Percentiles rank a stretch among this genome's conserved stretches.
phyloP scores from a whole-genome alignment of 148 eudicot species.

The Rhododendron mucronatum region DNA sequence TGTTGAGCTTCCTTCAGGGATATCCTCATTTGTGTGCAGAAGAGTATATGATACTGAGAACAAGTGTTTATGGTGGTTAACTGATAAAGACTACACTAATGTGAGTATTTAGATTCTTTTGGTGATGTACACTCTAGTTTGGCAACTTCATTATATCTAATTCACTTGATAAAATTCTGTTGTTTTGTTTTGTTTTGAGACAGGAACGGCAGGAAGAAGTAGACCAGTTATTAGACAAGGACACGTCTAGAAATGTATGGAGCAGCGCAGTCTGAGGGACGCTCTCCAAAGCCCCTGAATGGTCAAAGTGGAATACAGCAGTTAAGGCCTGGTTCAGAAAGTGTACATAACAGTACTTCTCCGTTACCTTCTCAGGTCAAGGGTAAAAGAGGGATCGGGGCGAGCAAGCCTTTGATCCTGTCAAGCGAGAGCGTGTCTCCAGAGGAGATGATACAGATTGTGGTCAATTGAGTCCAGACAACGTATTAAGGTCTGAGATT shows the following conservation, averaged over 20 bases:
- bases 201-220: constrained; percentile 95
- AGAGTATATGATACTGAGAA: constrained; percentile 69
- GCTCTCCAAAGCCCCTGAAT: constrained; percentile 69
- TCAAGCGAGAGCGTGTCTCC: constrained; percentile 60
- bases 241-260: constrained; percentile 69
- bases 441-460: constrained; percentile 56
- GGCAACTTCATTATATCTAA: background rate
- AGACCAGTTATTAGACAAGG: constrained; percentile 59
- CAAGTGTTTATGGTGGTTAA: constrained; percentile 85
- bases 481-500: constrained; percentile 58
- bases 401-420: constrained; percentile 54
- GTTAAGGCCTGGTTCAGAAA: constrained; percentile 66
- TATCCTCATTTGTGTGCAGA: constrained; percentile 75
- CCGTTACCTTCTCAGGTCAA: constrained; percentile 53
- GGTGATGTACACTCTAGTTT: background rate
- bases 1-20: constrained; percentile 72
- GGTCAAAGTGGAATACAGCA: constrained; percentile 49
- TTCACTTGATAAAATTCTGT: constrained; percentile 14
- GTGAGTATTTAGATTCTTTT: constrained; percentile 33
- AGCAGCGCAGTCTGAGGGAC: constrained; percentile 59
- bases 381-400: constrained; percentile 76
- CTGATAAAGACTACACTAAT: constrained; percentile 68
- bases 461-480: constrained; percentile 30
- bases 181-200: constrained; percentile 5
- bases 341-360: constrained; percentile 48